Percentiles rank a stretch among this genome's conserved stretches.
Conservation (phyloP, 2,329 filamentous ascomycete genomes). For the Metarhizium guizhouense region DNA sequence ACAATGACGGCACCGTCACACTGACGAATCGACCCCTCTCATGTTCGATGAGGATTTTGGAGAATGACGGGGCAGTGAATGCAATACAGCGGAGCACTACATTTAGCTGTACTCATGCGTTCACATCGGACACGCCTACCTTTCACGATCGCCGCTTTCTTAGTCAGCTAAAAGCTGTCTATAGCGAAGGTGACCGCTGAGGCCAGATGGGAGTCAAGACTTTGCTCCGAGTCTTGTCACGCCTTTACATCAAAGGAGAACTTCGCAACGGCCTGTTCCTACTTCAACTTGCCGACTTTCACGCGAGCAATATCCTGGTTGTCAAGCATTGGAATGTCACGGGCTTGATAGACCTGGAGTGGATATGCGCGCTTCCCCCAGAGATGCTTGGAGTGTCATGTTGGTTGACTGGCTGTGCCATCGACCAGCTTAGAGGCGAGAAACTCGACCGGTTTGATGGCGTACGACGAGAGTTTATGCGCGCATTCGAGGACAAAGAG, state of each 20-base stretch:
- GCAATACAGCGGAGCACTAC: slow-evolving; percentile 19
- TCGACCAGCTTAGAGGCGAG: not conserved
- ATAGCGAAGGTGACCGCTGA: slow-evolving; percentile 12
- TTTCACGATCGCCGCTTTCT: slow-evolving; percentile 16
- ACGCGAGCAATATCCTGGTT: slow-evolving; percentile 25
- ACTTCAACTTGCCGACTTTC: slow-evolving; percentile 22
- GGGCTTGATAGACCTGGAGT: slow-evolving; percentile 1
- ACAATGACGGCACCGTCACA: slow-evolving; percentile 19
- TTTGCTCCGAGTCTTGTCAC: slow-evolving; percentile 15
- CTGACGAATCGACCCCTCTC: slow-evolving; percentile 22
- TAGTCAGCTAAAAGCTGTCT: slow-evolving; percentile 15
- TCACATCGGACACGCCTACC: slow-evolving; percentile 15
- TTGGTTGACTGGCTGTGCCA: not conserved
- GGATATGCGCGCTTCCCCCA: not conserved
- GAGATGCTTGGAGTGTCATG: not conserved
- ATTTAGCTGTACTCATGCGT: slow-evolving; percentile 20
- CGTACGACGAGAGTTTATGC: not conserved
- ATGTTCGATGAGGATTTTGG: slow-evolving; percentile 19
- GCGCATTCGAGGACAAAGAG: not conserved
- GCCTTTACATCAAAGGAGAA: slow-evolving; percentile 15
- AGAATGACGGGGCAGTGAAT: slow-evolving; percentile 23
- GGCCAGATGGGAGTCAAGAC: slow-evolving; percentile 17
- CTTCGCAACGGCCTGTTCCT: slow-evolving; percentile 16
- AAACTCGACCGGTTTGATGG: not conserved
- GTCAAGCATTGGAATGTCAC: slow-evolving; percentile 13